Percentiles rank a stretch among this genome's conserved stretches.
These are phyloP conservation scores for Kazachstania martiniae DNA, from an alignment of 805 yeast species.

Conservation along the genomic window DNA sequence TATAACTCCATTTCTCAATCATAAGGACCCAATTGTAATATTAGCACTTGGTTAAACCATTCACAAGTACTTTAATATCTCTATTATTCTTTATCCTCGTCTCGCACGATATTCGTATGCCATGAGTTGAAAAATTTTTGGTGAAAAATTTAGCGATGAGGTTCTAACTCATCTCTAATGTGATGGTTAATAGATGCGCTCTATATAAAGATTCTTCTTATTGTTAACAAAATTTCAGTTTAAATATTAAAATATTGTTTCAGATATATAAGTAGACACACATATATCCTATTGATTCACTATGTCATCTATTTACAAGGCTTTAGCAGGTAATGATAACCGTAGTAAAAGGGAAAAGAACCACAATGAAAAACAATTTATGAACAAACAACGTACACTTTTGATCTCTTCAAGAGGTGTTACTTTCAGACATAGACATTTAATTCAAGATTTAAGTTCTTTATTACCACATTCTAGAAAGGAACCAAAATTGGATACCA, in stretches of 20 bases:
- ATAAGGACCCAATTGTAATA: too few relatives aligned
- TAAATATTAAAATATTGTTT: too few relatives aligned
- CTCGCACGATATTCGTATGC: too few relatives aligned
- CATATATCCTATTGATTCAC: too few relatives aligned
- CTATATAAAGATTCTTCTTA: neutral
- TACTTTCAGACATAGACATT: conserved; percentile 89
- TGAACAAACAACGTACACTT: conserved; percentile 80
- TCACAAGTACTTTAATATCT: too few relatives aligned
- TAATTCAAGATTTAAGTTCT: conserved; percentile 67
- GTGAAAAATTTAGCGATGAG: conserved; percentile 3
- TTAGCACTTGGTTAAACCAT: too few relatives aligned
- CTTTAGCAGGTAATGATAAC: conserved; percentile 41
- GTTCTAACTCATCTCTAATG: neutral
- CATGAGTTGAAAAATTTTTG: conserved; percentile 5
- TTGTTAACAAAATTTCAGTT: too few relatives aligned
- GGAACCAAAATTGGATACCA: conserved; percentile 91
- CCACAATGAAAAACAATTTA: conserved; percentile 38
- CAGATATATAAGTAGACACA: too few relatives aligned
- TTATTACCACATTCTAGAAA: conserved; percentile 91
- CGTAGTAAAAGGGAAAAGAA: conserved; percentile 19
- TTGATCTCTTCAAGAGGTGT: conserved; percentile 91
- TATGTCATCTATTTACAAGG: conserved; percentile 69
- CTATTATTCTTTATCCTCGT: too few relatives aligned
- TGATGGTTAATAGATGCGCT: too few relatives aligned
- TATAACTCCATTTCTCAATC: too few relatives aligned